These are phyloP conservation scores for Pyrus betulifolia DNA, from an alignment of 306 rosid genomes.

Conservation along the genomic window DNA sequence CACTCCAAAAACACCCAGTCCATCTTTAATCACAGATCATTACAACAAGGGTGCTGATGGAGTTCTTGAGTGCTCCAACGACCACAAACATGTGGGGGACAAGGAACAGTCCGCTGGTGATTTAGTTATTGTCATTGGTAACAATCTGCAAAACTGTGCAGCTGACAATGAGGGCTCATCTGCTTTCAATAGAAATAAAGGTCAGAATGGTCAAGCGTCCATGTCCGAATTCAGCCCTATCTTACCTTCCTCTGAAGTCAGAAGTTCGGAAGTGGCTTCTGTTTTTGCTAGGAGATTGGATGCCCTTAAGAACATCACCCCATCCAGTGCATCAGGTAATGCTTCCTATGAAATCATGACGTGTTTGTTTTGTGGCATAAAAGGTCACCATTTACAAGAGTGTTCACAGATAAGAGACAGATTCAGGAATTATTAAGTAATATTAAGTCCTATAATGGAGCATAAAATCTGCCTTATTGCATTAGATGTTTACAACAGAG, in stretches of 20 bases:
- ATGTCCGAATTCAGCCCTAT: slow-evolving; percentile 12
- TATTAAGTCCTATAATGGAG: slow-evolving; percentile 23
- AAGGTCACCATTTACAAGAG: slow-evolving; percentile 53
- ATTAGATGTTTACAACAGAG: slow-evolving; percentile 47
- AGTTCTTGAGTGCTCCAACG: slow-evolving; percentile 28
- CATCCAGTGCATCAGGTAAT: slow-evolving; percentile 23
- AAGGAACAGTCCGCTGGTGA: slow-evolving; percentile 23
- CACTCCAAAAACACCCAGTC: slow-evolving; percentile 30
- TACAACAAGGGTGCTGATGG: slow-evolving; percentile 18
- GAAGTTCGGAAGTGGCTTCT: slow-evolving; percentile 46
- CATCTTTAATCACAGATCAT: slow-evolving; percentile 18
- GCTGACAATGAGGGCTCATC: slow-evolving; percentile 19
- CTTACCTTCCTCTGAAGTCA: slow-evolving; percentile 23
- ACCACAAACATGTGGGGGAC: slow-evolving; percentile 20
- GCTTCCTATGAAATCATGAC: slow-evolving; percentile 17
- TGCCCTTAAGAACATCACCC: slow-evolving; percentile 46
- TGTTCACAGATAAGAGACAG: slow-evolving; percentile 40
- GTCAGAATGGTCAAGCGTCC: slow-evolving; percentile 26
- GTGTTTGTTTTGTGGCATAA: slow-evolving; percentile 70
- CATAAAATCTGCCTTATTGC: slow-evolving; percentile 39
- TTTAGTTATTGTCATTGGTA: slow-evolving; percentile 17
- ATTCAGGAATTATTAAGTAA: slow-evolving; percentile 48
- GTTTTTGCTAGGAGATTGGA: slow-evolving; percentile 66
- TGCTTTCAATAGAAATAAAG: slow-evolving; percentile 12
- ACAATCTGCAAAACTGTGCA: slow-evolving; percentile 20